Base-by-base conservation (phyloP, 805 yeast species). In the Millerozyma miso region DNA sequence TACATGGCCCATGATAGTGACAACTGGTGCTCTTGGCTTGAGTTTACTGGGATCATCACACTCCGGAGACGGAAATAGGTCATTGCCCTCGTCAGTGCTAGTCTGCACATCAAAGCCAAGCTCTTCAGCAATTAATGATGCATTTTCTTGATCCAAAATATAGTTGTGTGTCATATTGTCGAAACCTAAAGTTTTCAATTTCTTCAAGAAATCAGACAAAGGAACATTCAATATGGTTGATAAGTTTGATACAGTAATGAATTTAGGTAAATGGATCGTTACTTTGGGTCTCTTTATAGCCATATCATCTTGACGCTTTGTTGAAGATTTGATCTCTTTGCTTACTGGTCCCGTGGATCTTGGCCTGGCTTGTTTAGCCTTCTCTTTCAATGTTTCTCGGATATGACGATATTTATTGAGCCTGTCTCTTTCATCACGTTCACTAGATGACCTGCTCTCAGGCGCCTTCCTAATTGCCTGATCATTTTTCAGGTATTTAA, bases 1-100 rank as follows among this genome's bases (percentile, higher is more conserved):
- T 23, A 93, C 99, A 62, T 93, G 99, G 2, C 99, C 99, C 98
- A 93, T 93, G 40, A 93, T 87, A 0, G 99, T 90, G 4, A 93
- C 97, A 18, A 93, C 84, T 0, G 99, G 99, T 0, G 99, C 89
- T 50, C 98, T 71, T 4, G 81, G 72, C 36, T 77, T 79, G 48
- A 84, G 59, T 17, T 63, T 55, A 4, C 66, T 63, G n/a, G 60
- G 56, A 20, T 73, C 73, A 2, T 66, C 71, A 0, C 86, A 77
- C 1, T 66, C 65, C 0, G 81, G 77, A 13, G 76, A 71, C 14
- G 88, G 80, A 48, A 82, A 79, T 40, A 83, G 63, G 47, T 80
- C 83, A 12, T 73, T 74, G 2, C 85, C 82, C 4, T 73, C 67
- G n/a, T 72, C 74, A 38, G 80, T 85, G 44, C 76, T 80, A 56